Evolutionary conservation across 768 basidiomycete genomes (phyloP).

Genomic region (Tylopilus subfusipes): DNA sequence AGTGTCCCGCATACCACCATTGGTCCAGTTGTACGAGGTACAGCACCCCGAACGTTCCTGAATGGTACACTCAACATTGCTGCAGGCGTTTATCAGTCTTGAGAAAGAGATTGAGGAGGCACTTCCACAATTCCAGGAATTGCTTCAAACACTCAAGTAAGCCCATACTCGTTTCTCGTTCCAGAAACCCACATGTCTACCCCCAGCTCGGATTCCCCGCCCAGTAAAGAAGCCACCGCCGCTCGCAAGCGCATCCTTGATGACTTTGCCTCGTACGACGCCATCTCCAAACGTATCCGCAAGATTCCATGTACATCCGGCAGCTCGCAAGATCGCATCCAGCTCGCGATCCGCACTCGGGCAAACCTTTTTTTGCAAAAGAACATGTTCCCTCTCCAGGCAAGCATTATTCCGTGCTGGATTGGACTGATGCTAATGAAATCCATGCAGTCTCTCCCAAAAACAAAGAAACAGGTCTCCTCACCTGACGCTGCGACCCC

Average conservation of each 20-base stretch:
- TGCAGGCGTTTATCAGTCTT: conserved; percentile 62
- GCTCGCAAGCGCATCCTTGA: conserved; percentile 81
- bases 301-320: conserved; percentile 61
- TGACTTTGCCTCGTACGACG: conserved; percentile 86
- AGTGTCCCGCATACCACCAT: conserved; percentile 51
- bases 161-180: conserved; percentile 9
- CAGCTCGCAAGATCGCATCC: conserved; percentile 80
- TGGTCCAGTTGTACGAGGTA: conserved; percentile 72
- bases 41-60: conserved; percentile 2
- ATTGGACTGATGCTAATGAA: background rate
- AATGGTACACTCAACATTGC: background rate
- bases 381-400: conserved; percentile 68
- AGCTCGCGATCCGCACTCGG: conserved; percentile 72
- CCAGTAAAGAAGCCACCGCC: conserved; percentile 62
- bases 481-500: conserved; percentile 15
- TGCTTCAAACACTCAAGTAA: conserved; percentile 68
- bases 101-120: conserved; percentile 90
- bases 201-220: conserved; percentile 43
- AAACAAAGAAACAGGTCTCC: conserved; percentile 36
- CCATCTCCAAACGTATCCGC: conserved; percentile 80
- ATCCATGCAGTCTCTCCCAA: conserved; percentile 43
- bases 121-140: conserved; percentile 86
- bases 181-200: background rate
- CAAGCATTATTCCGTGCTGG: background rate
- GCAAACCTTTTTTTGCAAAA: conserved; percentile 82